Base-by-base conservation (phyloP, 352 stramenopile genomes). In the Achlya hypogyna region DNA sequence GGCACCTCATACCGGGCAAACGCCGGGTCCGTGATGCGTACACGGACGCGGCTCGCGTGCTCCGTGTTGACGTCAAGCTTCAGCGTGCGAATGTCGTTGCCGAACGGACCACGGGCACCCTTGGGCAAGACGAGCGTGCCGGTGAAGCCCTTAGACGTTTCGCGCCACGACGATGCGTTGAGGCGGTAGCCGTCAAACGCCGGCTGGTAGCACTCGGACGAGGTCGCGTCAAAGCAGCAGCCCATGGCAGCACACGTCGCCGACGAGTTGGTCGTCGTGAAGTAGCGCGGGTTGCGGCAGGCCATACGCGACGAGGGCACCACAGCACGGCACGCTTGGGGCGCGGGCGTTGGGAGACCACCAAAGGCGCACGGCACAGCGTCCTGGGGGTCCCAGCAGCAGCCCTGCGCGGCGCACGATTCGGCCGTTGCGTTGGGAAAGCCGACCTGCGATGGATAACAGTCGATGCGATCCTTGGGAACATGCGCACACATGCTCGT, bases 341-440 rank as follows among this genome's bases (percentile, higher is more conserved):
- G 9, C 0, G 42, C 18, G 0, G 80, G 78, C 8, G 59, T 27
- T 0, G 66, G 69, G 9, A 74, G 43, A 0, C 43, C 63, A 6
- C 78, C 78, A 71, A 89, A 93, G 6, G 79, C 82, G 59, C 86
- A 95, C 8, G 81, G 78, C 6, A 88, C 32, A 22, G 75, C 76
- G 47, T 31, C 85, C 86, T 29, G 84, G 71, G 69, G 72, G 51
- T 89, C 75, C 83, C 83, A 93, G 79, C 83, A 93, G 58, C 86
- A 95, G 25, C 86, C 86, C 62, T 95, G 86, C 2, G 84, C 86
- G 25, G 85, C 63, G 75, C 86, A 95, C 22, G 82, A 56, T 56
- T 95, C 86, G 47, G 91, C 83, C 20, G 83, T 93, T 31, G 72
- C 75, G 35, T 81, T 82, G 6, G 80, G 84, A 60, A 92, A 92